Evolutionary conservation across 805 yeast species (phyloP).

Genomic region (Kregervanrija pseudodelftensis): DNA sequence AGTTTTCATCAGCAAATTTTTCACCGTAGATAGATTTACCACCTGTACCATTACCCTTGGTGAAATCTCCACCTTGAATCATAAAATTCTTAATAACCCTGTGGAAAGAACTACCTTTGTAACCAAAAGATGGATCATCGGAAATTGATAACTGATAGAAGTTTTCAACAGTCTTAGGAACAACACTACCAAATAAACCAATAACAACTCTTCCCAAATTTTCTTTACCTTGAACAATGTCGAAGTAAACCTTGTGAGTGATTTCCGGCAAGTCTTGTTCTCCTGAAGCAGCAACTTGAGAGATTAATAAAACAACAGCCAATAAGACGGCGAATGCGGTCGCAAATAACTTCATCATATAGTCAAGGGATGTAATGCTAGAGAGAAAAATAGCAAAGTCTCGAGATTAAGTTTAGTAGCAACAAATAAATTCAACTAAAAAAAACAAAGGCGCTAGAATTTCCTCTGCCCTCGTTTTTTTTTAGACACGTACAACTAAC

Average conservation of each 20-base stretch:
- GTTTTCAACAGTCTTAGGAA: slow-evolving; percentile 85
- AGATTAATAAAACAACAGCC: slow-evolving; percentile 13
- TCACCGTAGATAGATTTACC: slow-evolving; percentile 70
- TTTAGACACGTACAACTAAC: no score
- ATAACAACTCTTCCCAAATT: slow-evolving; percentile 73
- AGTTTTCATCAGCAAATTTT: slow-evolving; percentile 64
- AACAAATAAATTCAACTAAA: no score
- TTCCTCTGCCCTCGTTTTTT: no score
- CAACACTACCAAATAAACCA: slow-evolving; percentile 82
- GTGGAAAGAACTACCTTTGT: slow-evolving; percentile 60
- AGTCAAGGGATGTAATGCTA: background rate
- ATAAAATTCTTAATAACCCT: slow-evolving; percentile 65
- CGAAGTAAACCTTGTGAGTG: slow-evolving; percentile 81
- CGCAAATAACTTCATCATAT: slow-evolving; percentile 20
- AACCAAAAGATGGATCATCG: slow-evolving; percentile 60
- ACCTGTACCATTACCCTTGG: slow-evolving; percentile 62
- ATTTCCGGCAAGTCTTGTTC: slow-evolving; percentile 42
- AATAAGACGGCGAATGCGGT: slow-evolving; percentile 13
- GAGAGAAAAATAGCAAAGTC: background rate
- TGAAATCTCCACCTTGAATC: slow-evolving; percentile 81
- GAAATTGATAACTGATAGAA: slow-evolving; percentile 76
- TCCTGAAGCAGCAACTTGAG: slow-evolving; percentile 13
- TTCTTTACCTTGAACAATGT: slow-evolving; percentile 73
- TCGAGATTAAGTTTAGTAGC: no score
- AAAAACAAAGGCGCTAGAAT: no score